Percentiles rank a stretch among this genome's conserved stretches.
phyloP scores from a whole-genome alignment of 257 asterid genomes.

The Capsicum rhomboideum region DNA sequence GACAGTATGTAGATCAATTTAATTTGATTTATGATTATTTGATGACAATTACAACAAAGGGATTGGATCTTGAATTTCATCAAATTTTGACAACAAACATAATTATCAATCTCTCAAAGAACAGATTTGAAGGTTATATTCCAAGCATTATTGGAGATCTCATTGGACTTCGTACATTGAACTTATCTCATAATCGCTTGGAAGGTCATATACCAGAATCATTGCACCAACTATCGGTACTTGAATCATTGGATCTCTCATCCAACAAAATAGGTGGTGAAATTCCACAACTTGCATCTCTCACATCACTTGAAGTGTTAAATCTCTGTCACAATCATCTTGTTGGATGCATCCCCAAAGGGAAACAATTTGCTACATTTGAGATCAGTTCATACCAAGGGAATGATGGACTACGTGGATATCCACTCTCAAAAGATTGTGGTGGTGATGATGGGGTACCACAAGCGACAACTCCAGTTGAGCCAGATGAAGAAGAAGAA shows the following conservation, averaged over 20 bases:
- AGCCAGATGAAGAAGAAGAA: neutral
- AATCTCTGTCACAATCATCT: slow-evolving; percentile 4
- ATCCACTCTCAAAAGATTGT: neutral
- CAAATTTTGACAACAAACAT: neutral
- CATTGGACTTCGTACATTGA: neutral
- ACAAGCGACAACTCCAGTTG: neutral
- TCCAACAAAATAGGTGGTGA: neutral
- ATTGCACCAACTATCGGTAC: neutral
- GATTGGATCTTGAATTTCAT: neutral
- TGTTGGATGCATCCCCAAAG: neutral
- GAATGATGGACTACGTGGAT: neutral
- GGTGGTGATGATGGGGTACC: neutral
- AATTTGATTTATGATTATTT: rapidly evolving
- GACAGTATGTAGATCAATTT: neutral
- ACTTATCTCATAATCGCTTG: neutral
- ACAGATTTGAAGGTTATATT: neutral
- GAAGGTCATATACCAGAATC: neutral
- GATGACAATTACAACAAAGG: neutral
- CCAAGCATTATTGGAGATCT: neutral
- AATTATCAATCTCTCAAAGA: neutral
- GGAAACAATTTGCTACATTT: slow-evolving; percentile 1
- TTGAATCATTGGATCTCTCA: neutral
- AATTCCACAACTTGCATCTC: neutral
- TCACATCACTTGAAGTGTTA: neutral
- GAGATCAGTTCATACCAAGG: neutral